Evolutionary conservation across 1,139 yeast genomes (phyloP), one percentile per base, ranked within the genome.

Genomic region (Magnusiomyces suaveolens): DNA sequence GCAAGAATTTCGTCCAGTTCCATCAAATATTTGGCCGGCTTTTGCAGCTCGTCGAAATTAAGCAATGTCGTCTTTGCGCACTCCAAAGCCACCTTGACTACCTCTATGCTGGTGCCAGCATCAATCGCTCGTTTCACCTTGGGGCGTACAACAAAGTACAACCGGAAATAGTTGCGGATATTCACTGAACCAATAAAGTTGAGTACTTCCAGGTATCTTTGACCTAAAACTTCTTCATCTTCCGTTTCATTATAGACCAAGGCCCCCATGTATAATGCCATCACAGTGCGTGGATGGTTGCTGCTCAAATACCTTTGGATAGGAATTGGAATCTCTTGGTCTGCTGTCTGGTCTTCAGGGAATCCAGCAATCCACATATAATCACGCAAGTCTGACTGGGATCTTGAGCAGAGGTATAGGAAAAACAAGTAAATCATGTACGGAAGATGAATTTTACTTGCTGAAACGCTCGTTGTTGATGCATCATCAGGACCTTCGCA

Each of bases 241-340:
- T 76, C 69, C 3, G 77, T 77, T 1, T 76, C 69, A 38, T 72
- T 73, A 66, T 81, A 83, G 56, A 78, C 75, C 46, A 71, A 69
- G 0, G 84, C 76, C 10, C 81, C 81, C 57, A 82, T 79, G 54
- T 76, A 72, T 53, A 82, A 67, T 0, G 80, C 70, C 44, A 81
- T 62, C 43, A 72, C 71, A 0, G 87, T 72, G 29, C 70, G 69
- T 1, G 72, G 70, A 51, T 1, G 73, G 57, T 38, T 75, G 77
- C 6, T 73, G 64, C 3, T 72, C 58, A 46, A 84, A 83, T 20
- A 81, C 82, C 39, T 79, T 60, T 43, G 85, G 60, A 48, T 65
- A 29, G 52, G 56, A 41, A 20, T 43, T 50, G 58, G 4, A 71
- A 58, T 46, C 65, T 53, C 56, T 2, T 57, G 49, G 16, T 61